Evolutionary conservation across 345 rosid genomes (phyloP).

Genomic region (Sisymbrium altissimum): DNA sequence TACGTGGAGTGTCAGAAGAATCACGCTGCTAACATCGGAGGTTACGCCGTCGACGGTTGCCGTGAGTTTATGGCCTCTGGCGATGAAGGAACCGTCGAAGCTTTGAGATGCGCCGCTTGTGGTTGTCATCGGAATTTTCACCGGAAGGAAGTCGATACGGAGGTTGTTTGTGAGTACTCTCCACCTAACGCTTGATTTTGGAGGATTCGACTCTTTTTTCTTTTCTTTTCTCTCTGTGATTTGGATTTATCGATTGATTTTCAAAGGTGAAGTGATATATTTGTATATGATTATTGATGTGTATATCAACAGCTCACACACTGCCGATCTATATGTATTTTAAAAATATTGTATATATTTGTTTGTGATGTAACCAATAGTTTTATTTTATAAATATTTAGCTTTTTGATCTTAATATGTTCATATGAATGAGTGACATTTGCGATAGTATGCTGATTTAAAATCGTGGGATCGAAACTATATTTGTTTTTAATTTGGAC

Average conservation of each 20-base stretch:
- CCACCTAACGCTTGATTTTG: slow-evolving; percentile 43
- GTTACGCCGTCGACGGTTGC: slow-evolving; percentile 79
- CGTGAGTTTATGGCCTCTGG: slow-evolving; percentile 75
- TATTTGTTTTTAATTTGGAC: neutral
- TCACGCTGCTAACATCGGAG: slow-evolving; percentile 73
- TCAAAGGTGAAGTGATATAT: slow-evolving; percentile 12
- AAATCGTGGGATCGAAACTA: neutral
- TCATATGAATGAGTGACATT: neutral
- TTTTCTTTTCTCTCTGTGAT: neutral
- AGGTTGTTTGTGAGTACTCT: slow-evolving; percentile 65
- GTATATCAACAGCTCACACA: slow-evolving; percentile 25
- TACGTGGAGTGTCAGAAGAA: slow-evolving; percentile 77
- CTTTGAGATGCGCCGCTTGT: slow-evolving; percentile 67
- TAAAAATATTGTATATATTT: slow-evolving; percentile 6
- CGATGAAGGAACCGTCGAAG: slow-evolving; percentile 41
- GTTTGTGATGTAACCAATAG: slow-evolving; percentile 8
- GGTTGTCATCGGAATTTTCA: slow-evolving; percentile 80
- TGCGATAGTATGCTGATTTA: neutral
- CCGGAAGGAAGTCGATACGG: slow-evolving; percentile 55
- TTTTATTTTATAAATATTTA: neutral
- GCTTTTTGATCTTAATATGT: neutral
- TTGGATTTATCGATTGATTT: slow-evolving; percentile 22
- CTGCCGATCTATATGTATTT: slow-evolving; percentile 4
- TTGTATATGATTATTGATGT: slow-evolving; percentile 33
- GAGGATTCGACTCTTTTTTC: neutral